Conservation (phyloP, 176 grass and related monocot genomes). For the Eragrostis curvula region DNA sequence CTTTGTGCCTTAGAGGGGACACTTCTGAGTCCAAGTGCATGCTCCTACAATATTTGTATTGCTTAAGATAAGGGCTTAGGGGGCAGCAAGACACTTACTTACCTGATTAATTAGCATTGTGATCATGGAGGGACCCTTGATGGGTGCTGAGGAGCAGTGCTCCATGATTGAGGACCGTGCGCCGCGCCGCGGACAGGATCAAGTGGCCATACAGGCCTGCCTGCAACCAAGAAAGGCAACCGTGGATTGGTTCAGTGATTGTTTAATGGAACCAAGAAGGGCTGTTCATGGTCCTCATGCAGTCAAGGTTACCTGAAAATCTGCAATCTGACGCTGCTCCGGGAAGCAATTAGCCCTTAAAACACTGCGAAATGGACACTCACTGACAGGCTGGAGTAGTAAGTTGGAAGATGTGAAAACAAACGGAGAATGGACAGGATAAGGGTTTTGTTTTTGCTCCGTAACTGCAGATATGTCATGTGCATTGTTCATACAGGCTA, state of each 20-base stretch:
- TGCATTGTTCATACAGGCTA: constrained; percentile 37
- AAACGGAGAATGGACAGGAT: constrained; percentile 26
- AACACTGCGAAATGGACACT: constrained; percentile 40
- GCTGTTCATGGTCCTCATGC: constrained; percentile 47
- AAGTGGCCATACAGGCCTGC: constrained; percentile 57
- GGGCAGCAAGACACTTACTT: constrained; percentile 12
- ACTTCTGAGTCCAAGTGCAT: constrained; percentile 58
- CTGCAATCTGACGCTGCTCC: constrained; percentile 28
- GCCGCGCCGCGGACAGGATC: constrained; percentile 49
- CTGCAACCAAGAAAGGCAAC: constrained; percentile 54
- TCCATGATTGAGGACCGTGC: constrained; percentile 51
- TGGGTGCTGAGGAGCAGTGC: constrained; percentile 44
- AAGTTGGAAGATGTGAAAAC: constrained; percentile 18
- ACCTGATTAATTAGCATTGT: not conserved
- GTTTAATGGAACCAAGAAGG: constrained; percentile 44
- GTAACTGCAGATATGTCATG: constrained; percentile 45
- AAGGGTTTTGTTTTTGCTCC: constrained; percentile 23
- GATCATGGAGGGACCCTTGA: constrained; percentile 52
- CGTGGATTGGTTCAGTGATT: constrained; percentile 30
- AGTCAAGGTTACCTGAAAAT: constrained; percentile 50
- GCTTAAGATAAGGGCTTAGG: constrained; percentile 37
- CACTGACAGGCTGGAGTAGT: constrained; percentile 26
- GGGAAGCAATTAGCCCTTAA: constrained; percentile 43
- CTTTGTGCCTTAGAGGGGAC: constrained; percentile 55
- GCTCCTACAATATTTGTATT: constrained; percentile 39